Evolutionary conservation across 108 stramenopile genomes (phyloP).

Genomic region (Heterococcus sp.): DNA sequence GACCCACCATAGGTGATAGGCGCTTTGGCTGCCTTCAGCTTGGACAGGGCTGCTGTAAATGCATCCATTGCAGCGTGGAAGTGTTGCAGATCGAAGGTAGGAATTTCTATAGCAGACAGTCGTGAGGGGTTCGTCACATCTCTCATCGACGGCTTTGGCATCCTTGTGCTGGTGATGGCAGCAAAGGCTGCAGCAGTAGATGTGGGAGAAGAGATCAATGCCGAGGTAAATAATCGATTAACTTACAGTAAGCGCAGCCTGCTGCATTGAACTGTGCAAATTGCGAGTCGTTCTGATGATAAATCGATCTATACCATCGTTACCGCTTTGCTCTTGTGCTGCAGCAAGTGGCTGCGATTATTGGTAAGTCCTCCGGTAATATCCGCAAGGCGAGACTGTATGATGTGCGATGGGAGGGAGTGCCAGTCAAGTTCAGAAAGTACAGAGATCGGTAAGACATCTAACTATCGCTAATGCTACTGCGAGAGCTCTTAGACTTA

Average conservation of each 20-base stretch:
- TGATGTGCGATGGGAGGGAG: conserved; percentile 44
- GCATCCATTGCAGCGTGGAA: not conserved
- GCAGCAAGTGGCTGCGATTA: not conserved
- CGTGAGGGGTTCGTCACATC: no score
- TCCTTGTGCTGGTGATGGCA: no score
- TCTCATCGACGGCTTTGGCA: no score
- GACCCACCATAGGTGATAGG: no score
- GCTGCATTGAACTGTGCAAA: not conserved
- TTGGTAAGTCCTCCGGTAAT: conserved; percentile 6
- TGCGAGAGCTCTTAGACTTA: no score
- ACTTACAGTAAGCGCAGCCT: no score
- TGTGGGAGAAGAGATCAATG: not conserved
- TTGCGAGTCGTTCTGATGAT: no score
- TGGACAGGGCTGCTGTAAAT: not conserved
- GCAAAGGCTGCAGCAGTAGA: not conserved
- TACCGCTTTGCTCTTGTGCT: not conserved
- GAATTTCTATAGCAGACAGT: no score
- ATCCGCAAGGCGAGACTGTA: conserved; percentile 44
- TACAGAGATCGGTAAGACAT: not conserved
- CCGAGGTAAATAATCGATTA: not conserved
- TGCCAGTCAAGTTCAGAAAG: conserved; percentile 38
- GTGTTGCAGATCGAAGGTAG: no score
- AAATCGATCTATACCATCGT: not conserved
- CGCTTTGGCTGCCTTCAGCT: not conserved
- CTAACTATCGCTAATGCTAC: no score